Conservation (phyloP, 1,284 basidiomycete species). For the Fomitopsis palustris region DNA sequence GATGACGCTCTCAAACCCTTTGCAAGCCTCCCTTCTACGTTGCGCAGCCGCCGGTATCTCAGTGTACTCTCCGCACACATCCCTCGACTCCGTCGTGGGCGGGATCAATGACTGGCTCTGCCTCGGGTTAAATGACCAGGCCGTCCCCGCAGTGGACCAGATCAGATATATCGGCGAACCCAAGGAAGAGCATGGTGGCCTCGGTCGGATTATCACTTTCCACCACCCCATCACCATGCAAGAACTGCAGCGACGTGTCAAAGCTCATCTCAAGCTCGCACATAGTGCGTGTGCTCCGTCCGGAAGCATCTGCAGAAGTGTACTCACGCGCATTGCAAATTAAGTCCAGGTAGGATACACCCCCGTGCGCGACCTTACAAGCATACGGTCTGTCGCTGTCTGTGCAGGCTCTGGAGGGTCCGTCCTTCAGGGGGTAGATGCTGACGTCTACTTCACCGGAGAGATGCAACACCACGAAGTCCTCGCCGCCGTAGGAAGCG, state of each 20-base stretch:
- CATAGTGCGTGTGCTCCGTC: conserved; percentile 43
- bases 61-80: conserved; percentile 86
- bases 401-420: conserved; percentile 85
- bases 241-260: conserved; percentile 64
- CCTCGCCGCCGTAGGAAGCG: conserved; percentile 69
- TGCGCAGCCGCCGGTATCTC: conserved; percentile 82
- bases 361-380: conserved; percentile 34
- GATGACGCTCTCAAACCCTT: conserved; percentile 73
- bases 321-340: not conserved
- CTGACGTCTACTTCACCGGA: conserved; percentile 87
- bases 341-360: conserved; percentile 77
- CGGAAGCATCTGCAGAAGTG: not conserved
- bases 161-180: conserved; percentile 21
- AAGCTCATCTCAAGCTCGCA: conserved; percentile 60
- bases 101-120: conserved; percentile 86
- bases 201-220: conserved; percentile 67
- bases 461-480: conserved; percentile 91
- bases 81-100: conserved; percentile 76
- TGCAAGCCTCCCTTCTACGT: conserved; percentile 78
- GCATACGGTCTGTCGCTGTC: conserved; percentile 58
- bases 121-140: conserved; percentile 16
- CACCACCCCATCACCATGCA: conserved; percentile 52
- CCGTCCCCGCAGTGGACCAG: conserved; percentile 11
- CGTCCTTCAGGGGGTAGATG: conserved; percentile 63
- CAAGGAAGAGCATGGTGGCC: conserved; percentile 43